phyloP scores from a whole-genome alignment of 352 stramenopile species.

The Phytophthora litchii region DNA sequence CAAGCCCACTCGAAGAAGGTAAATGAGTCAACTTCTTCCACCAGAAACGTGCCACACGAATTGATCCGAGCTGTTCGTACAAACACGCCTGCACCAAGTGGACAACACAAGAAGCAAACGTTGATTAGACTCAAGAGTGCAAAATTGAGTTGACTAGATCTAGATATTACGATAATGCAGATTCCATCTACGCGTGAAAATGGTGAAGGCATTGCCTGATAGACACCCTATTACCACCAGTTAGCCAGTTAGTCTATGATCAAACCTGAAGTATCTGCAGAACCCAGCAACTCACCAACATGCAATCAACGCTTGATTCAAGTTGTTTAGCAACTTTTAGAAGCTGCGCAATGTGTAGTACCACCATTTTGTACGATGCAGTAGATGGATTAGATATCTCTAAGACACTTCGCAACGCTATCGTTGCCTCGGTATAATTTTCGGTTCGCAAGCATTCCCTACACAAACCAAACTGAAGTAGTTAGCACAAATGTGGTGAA shows the following conservation, averaged over 20 bases:
- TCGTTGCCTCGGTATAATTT: conserved; percentile 47
- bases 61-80: conserved; percentile 39
- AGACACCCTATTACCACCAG: conserved; percentile 38
- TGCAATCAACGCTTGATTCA: conserved; percentile 38
- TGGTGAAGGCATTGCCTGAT: conserved; percentile 49
- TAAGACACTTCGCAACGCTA: conserved; percentile 49
- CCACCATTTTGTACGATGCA: conserved; percentile 32
- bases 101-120: background rate
- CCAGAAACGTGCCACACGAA: conserved; percentile 38
- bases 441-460: conserved; percentile 54
- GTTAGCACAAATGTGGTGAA: background rate
- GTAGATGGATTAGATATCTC: conserved; percentile 39
- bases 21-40: conserved; percentile 35
- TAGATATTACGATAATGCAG: conserved; percentile 49
- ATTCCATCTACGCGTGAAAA: conserved; percentile 48
- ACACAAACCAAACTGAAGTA: background rate
- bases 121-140: background rate
- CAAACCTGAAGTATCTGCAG: too few species aligned
- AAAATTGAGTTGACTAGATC: too few species aligned
- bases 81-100: conserved; percentile 30
- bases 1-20: background rate
- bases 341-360: conserved; percentile 53
- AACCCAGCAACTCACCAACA: conserved; percentile 33
- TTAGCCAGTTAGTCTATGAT: too few species aligned
- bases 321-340: conserved; percentile 35